A percentile compares a stretch with the other conserved stretches of the same genome.
These are phyloP conservation scores for Pholiota molesta DNA, from an alignment of 768 basidiomycete genomes.

Conservation along the genomic window DNA sequence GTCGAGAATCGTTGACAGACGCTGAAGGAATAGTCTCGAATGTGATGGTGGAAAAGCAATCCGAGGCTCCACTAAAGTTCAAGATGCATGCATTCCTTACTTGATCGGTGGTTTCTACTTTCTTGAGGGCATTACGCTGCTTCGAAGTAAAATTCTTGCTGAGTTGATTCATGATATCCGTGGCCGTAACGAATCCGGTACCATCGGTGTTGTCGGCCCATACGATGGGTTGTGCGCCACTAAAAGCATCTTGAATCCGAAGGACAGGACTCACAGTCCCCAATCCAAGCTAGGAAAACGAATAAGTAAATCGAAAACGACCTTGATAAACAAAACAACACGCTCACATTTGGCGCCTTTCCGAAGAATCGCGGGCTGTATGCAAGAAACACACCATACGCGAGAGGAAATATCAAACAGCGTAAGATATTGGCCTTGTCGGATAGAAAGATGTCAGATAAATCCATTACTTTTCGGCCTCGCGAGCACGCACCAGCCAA, in stretches of 20 bases:
- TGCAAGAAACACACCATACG: conserved; percentile 68
- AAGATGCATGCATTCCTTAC: conserved; percentile 65
- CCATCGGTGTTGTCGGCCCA: conserved; percentile 75
- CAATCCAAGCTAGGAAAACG: conserved; percentile 56
- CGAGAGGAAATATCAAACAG: conserved; percentile 66
- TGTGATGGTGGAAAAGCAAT: conserved; percentile 66
- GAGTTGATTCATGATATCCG: conserved; percentile 61
- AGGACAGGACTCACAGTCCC: conserved; percentile 51
- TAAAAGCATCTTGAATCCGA: conserved; percentile 47
- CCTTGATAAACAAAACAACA: conserved; percentile 60
- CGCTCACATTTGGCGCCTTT: conserved; percentile 11
- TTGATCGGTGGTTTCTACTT: conserved; percentile 47
- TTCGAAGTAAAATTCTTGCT: conserved; percentile 50
- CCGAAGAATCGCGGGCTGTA: neutral
- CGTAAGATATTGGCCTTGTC: conserved; percentile 38
- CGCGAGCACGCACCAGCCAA: conserved; percentile 44
- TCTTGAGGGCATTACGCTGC: conserved; percentile 52
- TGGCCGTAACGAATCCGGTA: conserved; percentile 32
- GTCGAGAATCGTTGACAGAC: neutral
- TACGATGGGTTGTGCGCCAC: conserved; percentile 52
- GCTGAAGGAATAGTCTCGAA: neutral
- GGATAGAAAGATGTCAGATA: neutral
- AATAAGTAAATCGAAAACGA: conserved; percentile 58
- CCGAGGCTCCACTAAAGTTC: conserved; percentile 71
- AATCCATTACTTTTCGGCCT: neutral